Base-by-base conservation (phyloP, 1,284 basidiomycete genomes). In the Microstroma glucosiphilum region DNA sequence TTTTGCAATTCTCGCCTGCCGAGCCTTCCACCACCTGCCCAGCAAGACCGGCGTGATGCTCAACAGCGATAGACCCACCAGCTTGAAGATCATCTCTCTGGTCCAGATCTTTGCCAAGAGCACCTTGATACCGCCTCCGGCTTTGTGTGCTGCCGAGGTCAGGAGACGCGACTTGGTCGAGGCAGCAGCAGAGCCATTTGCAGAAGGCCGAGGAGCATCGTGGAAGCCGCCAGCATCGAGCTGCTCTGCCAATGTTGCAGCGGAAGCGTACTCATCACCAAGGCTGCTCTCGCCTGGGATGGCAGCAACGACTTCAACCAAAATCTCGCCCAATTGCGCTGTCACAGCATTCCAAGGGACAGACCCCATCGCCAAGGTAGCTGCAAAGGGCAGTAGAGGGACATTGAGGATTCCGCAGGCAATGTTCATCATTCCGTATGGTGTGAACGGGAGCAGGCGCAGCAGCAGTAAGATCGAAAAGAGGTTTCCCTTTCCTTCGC, bases 321-420 rank as follows among this genome's bases (percentile, higher is more conserved):
- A 58, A 37, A 78, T 30, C 48, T 77, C 77, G 40, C 77, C 77
- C 26, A 76, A 65, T 62, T 77, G 75, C 23, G 70, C 70, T 0
- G 77, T 79, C 59, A 73, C 71, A 62, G 73, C 73, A 66, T 79
- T 79, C 77, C 77, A 79, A 8, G 76, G 75, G 12, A 78, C 62
- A 21, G 70, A 73, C 1, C 77, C 77, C 13, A 78, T 46, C 8
- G 62, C 72, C 6, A 79, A 60, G 6, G 77, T 78, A 9, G 61
- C 68, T 1, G 66, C 66, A 58, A 74, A 79, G 6, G 77, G 77
- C 2, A 68, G 53, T n/a, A 79, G 60, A 1, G 77, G 77, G 11
- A 78, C 76, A 19, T 72, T 62, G 12, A 79, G 68, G 6, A 77
- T 70, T 12, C 71, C 73, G 55, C 76, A 77, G 6, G 75, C 75